These are phyloP conservation scores for Globisporangium lucens DNA, from an alignment of 352 stramenopile genomes.

Conservation along the genomic window DNA sequence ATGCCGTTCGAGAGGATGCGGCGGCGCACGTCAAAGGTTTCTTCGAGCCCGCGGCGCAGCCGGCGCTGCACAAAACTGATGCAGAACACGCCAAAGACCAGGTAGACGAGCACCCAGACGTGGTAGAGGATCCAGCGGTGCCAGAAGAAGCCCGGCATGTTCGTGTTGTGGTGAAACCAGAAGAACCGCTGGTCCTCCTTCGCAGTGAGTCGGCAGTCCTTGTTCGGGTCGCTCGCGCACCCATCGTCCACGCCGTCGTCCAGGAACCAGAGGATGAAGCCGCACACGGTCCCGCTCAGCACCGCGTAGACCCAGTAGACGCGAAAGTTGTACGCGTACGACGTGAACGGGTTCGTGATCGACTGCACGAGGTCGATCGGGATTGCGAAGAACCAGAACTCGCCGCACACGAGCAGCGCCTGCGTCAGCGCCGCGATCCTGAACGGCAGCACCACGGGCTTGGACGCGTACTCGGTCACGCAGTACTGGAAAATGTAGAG, in stretches of 20 bases:
- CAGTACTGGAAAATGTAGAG: conserved; percentile 81
- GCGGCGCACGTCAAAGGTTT: conserved; percentile 82
- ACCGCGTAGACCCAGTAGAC: conserved; percentile 85
- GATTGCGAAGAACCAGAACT: conserved; percentile 90
- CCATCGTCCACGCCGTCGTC: conserved; percentile 33
- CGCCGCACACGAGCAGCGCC: conserved; percentile 73
- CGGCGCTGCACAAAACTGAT: conserved; percentile 80
- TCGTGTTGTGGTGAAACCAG: conserved; percentile 83
- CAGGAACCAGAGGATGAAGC: conserved; percentile 58
- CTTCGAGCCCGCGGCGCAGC: conserved; percentile 67
- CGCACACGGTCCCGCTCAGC: conserved; percentile 65
- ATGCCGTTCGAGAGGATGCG: conserved; percentile 77
- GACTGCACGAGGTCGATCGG: conserved; percentile 87
- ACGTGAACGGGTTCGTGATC: conserved; percentile 88
- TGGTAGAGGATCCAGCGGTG: conserved; percentile 84
- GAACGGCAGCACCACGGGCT: conserved; percentile 54
- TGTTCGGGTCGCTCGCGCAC: background rate
- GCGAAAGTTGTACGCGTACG: conserved; percentile 78
- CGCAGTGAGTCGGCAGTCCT: conserved; percentile 9
- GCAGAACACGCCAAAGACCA: conserved; percentile 68
- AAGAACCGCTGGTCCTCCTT: conserved; percentile 50
- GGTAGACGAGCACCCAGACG: conserved; percentile 70
- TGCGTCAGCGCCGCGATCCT: conserved; percentile 65
- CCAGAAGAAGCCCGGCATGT: conserved; percentile 76
- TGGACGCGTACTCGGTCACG: conserved; percentile 52